A percentile compares a stretch with the other conserved stretches of the same genome.
Conservation (phyloP, 208 protist genomes). For the Leishmania lainsoni region DNA sequence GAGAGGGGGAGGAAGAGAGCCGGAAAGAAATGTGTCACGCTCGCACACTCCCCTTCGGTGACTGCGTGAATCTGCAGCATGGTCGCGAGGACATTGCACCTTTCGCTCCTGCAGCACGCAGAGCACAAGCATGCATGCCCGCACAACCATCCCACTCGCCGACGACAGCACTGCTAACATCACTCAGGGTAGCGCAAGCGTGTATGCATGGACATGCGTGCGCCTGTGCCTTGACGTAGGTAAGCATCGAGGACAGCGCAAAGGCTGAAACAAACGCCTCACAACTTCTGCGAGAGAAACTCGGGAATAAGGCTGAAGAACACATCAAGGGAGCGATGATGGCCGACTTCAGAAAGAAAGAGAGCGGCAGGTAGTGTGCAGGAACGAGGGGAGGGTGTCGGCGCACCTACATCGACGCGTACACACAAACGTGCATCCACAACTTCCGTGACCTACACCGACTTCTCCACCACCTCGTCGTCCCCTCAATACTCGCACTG, state of each 20-base stretch:
- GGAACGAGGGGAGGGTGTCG: slow-evolving; percentile 3
- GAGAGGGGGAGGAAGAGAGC: not conserved
- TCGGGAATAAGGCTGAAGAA: not conserved
- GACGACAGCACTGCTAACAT: not conserved
- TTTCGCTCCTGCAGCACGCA: not conserved
- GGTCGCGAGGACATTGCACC: too few relatives aligned
- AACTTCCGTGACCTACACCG: not conserved
- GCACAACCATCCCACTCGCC: not conserved
- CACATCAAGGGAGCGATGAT: not conserved
- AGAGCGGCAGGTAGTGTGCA: slow-evolving; percentile 9
- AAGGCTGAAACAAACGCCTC: not conserved
- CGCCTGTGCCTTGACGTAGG: not conserved
- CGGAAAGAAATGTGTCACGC: not conserved
- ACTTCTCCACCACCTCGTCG: not conserved
- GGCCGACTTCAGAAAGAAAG: not conserved
- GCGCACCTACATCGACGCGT: not conserved
- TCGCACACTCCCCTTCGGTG: not conserved
- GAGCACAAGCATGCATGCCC: not conserved
- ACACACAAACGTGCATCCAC: not conserved
- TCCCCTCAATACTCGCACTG: not conserved
- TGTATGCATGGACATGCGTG: not conserved
- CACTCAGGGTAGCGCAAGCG: not conserved
- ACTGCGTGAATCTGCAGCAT: not conserved
- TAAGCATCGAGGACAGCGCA: not conserved
- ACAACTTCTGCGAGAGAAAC: not conserved